Conservation (phyloP, 2,329 filamentous ascomycete genomes). For the Monosporascus sp. region DNA sequence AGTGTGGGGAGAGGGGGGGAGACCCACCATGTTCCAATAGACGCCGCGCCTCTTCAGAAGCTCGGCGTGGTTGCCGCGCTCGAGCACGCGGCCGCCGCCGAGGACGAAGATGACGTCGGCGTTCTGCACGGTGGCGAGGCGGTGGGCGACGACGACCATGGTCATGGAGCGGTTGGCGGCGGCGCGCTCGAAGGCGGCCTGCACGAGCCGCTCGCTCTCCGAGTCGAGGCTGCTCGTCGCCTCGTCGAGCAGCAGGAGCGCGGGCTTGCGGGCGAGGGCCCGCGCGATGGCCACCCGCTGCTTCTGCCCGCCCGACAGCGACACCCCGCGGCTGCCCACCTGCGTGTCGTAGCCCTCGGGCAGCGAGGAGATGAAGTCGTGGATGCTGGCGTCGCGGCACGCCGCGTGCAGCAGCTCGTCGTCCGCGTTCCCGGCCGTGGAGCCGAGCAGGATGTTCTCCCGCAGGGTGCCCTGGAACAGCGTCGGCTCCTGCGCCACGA, state of each 20-base stretch:
- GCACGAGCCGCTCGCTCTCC: slow-evolving; percentile 49
- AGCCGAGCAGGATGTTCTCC: slow-evolving; percentile 65
- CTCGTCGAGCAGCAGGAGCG: slow-evolving; percentile 65
- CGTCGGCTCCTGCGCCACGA: slow-evolving; percentile 71
- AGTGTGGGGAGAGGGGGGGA: background rate
- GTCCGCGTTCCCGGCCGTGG: slow-evolving; percentile 45
- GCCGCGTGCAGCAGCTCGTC: slow-evolving; percentile 46
- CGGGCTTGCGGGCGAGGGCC: slow-evolving; percentile 60
- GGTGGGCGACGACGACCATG: slow-evolving; percentile 72
- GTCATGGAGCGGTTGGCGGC: slow-evolving; percentile 60
- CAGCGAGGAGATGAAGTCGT: slow-evolving; percentile 64
- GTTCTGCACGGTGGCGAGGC: slow-evolving; percentile 71
- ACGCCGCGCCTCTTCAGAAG: slow-evolving; percentile 45
- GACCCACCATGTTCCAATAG: slow-evolving; percentile 53
- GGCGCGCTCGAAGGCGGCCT: slow-evolving; percentile 62
- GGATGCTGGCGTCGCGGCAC: slow-evolving; percentile 59
- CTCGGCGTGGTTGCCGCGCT: slow-evolving; percentile 48
- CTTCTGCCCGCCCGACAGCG: slow-evolving; percentile 66
- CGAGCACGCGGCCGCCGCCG: slow-evolving; percentile 55
- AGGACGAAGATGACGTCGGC: slow-evolving; percentile 78
- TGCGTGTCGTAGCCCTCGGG: slow-evolving; percentile 64
- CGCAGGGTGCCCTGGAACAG: slow-evolving; percentile 58
- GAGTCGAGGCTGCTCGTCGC: slow-evolving; percentile 66
- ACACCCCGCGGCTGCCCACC: slow-evolving; percentile 61
- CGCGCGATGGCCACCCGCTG: slow-evolving; percentile 66